Conservation (phyloP, 1,284 basidiomycete species). For the Heterobasidion occidentale region DNA sequence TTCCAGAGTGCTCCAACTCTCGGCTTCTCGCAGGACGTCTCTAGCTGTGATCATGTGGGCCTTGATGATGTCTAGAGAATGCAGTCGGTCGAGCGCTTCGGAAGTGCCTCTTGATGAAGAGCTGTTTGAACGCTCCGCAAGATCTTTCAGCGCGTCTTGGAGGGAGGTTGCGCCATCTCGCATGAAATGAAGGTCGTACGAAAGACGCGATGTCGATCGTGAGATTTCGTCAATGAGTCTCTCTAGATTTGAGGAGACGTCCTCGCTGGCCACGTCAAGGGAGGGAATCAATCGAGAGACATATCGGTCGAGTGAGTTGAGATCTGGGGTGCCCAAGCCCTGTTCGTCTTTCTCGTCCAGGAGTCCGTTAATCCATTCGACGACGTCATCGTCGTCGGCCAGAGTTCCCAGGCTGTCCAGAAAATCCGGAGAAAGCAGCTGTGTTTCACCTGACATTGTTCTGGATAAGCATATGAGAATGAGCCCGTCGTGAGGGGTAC, state of each 20-base stretch:
- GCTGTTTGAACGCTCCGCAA: conserved; percentile 43
- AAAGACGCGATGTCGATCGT: conserved; percentile 77
- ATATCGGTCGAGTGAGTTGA: conserved; percentile 66
- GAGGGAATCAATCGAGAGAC: conserved; percentile 67
- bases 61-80: conserved; percentile 77
- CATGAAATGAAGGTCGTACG: conserved; percentile 94
- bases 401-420: conserved; percentile 16
- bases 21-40: conserved; percentile 83
- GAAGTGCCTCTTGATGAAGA: conserved; percentile 47
- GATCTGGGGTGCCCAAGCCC: conserved; percentile 23
- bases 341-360: conserved; percentile 28
- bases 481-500: background rate
- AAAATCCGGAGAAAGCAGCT: background rate
- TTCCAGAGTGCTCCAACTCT: conserved; percentile 92
- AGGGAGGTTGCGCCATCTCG: conserved; percentile 80
- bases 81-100: conserved; percentile 63
- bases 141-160: conserved; percentile 51
- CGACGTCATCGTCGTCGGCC: conserved; percentile 37
- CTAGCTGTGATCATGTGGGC: conserved; percentile 79
- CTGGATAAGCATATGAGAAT: too few relatives aligned
- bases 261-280: conserved; percentile 79
- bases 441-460: background rate
- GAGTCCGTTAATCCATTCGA: conserved; percentile 60
- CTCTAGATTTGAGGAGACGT: conserved; percentile 80
- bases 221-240: conserved; percentile 86